A percentile compares a stretch with the other conserved stretches of the same genome.
phyloP scores from a whole-genome alignment of 371 early-diverging fungal species.

The Mucor irregularis region DNA sequence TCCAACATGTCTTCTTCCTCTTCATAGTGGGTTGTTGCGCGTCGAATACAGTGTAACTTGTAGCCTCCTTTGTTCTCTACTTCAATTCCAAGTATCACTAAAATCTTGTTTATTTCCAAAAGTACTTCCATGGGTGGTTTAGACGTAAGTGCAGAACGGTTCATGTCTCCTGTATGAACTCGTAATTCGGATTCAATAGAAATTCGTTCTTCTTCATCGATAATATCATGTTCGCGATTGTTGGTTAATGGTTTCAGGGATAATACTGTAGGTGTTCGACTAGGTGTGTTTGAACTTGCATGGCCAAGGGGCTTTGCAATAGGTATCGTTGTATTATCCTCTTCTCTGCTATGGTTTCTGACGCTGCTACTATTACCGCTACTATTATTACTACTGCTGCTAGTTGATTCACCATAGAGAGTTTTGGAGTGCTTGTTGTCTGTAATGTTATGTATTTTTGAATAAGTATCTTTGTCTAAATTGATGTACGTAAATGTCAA shows the following conservation, averaged over 20 bases:
- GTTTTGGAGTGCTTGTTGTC: too few relatives aligned
- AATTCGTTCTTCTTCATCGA: background rate
- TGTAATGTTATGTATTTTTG: too few relatives aligned
- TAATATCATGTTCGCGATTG: constrained; percentile 2
- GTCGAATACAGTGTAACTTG: constrained; percentile 70
- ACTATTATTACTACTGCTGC: background rate
- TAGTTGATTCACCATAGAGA: background rate
- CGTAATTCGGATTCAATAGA: constrained; percentile 53
- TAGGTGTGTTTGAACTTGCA: background rate
- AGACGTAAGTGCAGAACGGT: constrained; percentile 70
- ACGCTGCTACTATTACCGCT: background rate
- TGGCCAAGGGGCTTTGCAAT: constrained; percentile 3
- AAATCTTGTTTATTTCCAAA: constrained; percentile 62
- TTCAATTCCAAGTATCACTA: constrained; percentile 68
- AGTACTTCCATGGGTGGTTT: constrained; percentile 71
- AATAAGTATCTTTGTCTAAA: too few relatives aligned
- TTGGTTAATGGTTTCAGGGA: background rate
- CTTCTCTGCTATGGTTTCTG: background rate
- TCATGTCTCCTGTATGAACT: constrained; percentile 75
- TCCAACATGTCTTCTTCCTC: background rate
- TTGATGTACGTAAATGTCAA: too few relatives aligned
- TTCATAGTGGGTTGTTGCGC: constrained; percentile 6
- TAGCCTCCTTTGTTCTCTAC: constrained; percentile 67
- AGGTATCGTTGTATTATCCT: constrained; percentile 3
- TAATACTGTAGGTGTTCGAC: background rate